Base-by-base conservation (phyloP, 2,329 filamentous ascomycete genomes). In the Calcarisporium arbuscula region DNA sequence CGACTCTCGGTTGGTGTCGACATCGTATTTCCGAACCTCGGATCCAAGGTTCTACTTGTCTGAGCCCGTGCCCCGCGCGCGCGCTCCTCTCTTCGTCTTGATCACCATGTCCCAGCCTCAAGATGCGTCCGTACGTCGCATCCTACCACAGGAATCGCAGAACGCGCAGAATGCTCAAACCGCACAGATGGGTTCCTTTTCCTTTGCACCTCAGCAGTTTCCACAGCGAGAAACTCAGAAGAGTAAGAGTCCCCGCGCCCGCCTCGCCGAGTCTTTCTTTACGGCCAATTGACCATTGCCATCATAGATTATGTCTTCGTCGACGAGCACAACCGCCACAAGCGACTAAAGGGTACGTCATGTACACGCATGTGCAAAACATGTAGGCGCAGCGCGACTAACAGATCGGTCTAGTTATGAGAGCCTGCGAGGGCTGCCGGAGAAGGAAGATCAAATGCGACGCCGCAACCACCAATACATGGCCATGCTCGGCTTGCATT, bases 381-480 rank as follows among this genome's bases (percentile, higher is more conserved):
- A n/a, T n/a, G n/a, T n/a, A 12, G n/a, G 8, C 8, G 8, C 4
- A 12, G 14, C 8, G 7, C 4, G 28, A 25, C 42, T 49, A 32
- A 36, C 41, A 4, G 4, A 21, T 19, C 12, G 5, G 3, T 27
- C 15, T 45, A 94, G 90, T 95, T 34, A 95, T 95, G 88, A 82
- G 92, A 68, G 92, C 90, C 37, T 96, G 90, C 60, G 90, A 95
- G 64, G 90, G 90, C 41, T 96, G 90, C 56, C 77, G 90, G 42
- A 82, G 88, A 61, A 79, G 90, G 53, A 98, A 98, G 63, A 98
- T 98, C 57, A 95, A 95, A 61, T 98, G 90, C 64, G 92, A 96
- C 65, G 88, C 90, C 34, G 90, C 90, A 15, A 95, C 90, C 11
- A 95, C 89, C 26, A 95, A 96, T 59, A 88, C 87, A 23, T 96